These are phyloP conservation scores for Amylocarpus encephaloides DNA, from an alignment of 2,329 filamentous ascomycete genomes.

Conservation along the genomic window DNA sequence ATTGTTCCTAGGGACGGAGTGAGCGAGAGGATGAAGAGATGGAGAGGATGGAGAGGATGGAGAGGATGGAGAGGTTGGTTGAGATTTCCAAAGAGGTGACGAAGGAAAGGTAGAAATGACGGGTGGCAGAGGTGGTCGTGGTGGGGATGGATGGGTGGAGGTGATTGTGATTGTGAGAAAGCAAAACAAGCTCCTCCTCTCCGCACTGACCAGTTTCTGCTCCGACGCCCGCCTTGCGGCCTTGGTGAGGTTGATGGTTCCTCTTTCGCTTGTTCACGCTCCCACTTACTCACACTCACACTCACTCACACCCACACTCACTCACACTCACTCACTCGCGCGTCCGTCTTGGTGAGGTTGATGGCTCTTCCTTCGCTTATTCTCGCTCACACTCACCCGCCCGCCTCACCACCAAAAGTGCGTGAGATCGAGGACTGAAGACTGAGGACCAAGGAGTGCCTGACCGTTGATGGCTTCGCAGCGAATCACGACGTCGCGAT, in stretches of 20 bases:
- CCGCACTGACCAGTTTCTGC: background rate
- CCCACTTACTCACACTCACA: too few species aligned
- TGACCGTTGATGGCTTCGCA: background rate
- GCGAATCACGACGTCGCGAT: slow-evolving; percentile 4
- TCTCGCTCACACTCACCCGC: background rate
- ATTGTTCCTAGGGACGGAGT: background rate
- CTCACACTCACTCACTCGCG: background rate
- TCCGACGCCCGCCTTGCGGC: background rate
- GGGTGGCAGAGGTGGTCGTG: too few species aligned
- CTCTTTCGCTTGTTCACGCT: too few species aligned
- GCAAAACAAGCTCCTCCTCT: background rate
- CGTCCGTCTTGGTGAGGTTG: background rate
- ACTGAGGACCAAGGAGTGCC: background rate
- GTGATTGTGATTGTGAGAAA: background rate
- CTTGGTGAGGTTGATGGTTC: too few species aligned
- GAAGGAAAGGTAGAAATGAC: too few species aligned
- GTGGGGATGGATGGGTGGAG: too few species aligned
- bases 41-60: background rate
- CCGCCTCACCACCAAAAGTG: background rate
- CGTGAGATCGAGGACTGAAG: too few species aligned
- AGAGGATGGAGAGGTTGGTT: too few species aligned
- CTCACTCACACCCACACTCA: too few species aligned
- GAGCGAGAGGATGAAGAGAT: background rate
- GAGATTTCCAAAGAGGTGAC: too few species aligned
- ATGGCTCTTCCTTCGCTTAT: too few species aligned